Evolutionary conservation across 176 grass and related monocot genomes (phyloP).

Genomic region (Bromus sterilis): DNA sequence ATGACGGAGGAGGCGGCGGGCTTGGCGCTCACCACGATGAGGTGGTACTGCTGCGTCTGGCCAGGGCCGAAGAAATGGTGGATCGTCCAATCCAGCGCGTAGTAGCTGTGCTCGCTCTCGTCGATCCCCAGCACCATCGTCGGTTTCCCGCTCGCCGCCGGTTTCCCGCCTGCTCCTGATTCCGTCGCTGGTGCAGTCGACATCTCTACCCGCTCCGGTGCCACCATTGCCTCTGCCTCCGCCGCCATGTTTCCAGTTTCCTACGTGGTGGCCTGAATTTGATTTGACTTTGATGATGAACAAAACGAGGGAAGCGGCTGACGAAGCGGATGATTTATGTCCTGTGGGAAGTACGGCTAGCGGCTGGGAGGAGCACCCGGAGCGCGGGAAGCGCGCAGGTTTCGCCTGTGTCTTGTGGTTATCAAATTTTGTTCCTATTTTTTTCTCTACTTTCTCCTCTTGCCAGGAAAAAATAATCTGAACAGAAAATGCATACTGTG

Average conservation of each 20-base stretch:
- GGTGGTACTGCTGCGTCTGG: constrained; percentile 23
- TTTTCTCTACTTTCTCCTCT: not conserved
- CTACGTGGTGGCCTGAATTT: not conserved
- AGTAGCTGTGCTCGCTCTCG: constrained; percentile 80
- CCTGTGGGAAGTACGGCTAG: not conserved
- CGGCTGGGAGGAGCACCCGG: not conserved
- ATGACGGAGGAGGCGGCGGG: constrained; percentile 45
- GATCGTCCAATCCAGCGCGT: constrained; percentile 76
- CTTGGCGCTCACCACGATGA: constrained; percentile 57
- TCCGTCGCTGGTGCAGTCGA: not conserved
- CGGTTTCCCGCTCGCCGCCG: constrained; percentile 17
- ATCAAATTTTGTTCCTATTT: not conserved
- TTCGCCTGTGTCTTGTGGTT: not conserved
- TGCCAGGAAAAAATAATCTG: not conserved
- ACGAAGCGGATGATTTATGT: not conserved
- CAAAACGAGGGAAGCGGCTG: not conserved
- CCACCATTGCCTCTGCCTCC: not conserved
- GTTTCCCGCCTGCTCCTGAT: not conserved
- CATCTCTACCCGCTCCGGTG: not conserved
- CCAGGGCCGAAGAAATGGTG: constrained; percentile 53
- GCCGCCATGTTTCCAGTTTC: constrained; percentile 6
- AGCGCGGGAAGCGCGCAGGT: constrained; percentile 14
- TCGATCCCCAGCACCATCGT: constrained; percentile 80
- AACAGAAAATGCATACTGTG: not conserved
- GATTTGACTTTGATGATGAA: not conserved